Percentiles rank a stretch among this genome's conserved stretches.
phyloP scores from a whole-genome alignment of 164 flowering plant genomes.

The Echeveria elegans region DNA sequence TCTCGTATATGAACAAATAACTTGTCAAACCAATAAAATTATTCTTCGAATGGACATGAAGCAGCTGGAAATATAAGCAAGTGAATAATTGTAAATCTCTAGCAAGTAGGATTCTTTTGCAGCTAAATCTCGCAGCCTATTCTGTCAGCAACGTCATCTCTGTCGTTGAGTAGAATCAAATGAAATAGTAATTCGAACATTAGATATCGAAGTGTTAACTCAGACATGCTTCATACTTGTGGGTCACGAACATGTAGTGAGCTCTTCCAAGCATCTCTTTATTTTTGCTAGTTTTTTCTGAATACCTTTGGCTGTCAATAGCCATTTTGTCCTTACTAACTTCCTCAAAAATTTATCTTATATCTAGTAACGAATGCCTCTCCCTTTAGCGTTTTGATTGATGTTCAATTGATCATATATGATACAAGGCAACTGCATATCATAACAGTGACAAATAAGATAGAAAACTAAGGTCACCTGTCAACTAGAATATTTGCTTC shows the following conservation, averaged over 20 bases:
- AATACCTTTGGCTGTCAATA: slow-evolving; percentile 42
- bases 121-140: too few relatives aligned
- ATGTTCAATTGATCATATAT: not conserved
- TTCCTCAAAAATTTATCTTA: not conserved
- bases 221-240: slow-evolving; percentile 26
- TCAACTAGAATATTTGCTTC: slow-evolving; percentile 61
- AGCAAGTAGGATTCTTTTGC: too few relatives aligned
- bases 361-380: not conserved
- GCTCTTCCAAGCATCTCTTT: slow-evolving; percentile 54
- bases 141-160: slow-evolving; percentile 61
- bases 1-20: not conserved
- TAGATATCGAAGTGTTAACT: not conserved
- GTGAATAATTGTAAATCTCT: slow-evolving; percentile 24
- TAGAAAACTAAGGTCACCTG: slow-evolving; percentile 29
- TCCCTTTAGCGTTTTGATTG: not conserved
- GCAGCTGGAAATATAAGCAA: not conserved
- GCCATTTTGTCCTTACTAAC: not conserved
- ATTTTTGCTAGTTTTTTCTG: slow-evolving; percentile 31
- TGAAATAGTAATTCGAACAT: not conserved
- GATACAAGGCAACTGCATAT: not conserved
- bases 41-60: not conserved
- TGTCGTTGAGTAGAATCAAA: slow-evolving; percentile 11
- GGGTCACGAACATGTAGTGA: slow-evolving; percentile 54
- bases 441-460: not conserved
- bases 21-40: not conserved